A percentile compares a stretch with the other conserved stretches of the same genome.
Evolutionary conservation across 768 basidiomycete species (phyloP).

Genomic region (Suillus plorans): DNA sequence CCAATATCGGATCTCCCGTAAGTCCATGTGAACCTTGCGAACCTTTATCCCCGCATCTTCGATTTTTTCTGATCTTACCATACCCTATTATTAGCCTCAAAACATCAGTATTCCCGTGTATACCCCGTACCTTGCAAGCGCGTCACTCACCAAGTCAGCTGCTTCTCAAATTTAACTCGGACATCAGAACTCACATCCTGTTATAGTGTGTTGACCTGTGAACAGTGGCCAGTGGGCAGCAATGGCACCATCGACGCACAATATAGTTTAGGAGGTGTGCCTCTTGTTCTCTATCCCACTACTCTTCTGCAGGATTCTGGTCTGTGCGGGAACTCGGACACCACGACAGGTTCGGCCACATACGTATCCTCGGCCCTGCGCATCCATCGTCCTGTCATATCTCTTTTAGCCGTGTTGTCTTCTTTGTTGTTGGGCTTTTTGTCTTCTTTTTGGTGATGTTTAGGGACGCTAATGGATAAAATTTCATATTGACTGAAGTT

Average conservation of each 20-base stretch:
- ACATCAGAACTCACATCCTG: conserved; percentile 7
- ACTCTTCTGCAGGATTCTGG: conserved; percentile 34
- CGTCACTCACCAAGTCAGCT: conserved; percentile 57
- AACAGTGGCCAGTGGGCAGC: conserved; percentile 68
- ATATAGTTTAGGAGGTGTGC: conserved; percentile 63
- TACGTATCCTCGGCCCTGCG: conserved; percentile 9
- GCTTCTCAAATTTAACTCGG: background rate
- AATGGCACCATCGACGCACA: conserved; percentile 58
- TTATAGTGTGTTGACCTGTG: conserved; percentile 60
- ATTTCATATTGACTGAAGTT: background rate
- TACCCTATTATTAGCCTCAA: conserved; percentile 42
- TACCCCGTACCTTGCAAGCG: conserved; percentile 49
- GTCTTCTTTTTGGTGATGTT: conserved; percentile 1
- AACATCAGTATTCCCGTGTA: conserved; percentile 58
- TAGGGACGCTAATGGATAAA: background rate
- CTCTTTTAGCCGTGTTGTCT: background rate
- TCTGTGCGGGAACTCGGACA: conserved; percentile 31
- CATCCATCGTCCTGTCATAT: background rate
- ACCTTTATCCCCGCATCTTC: background rate
- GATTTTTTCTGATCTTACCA: background rate
- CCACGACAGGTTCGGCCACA: background rate
- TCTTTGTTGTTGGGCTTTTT: conserved; percentile 11
- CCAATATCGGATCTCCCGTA: conserved; percentile 76
- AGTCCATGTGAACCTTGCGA: conserved; percentile 14
- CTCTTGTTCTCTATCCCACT: conserved; percentile 54